These are phyloP conservation scores for Fusarium drepaniforme DNA, from an alignment of 2,329 filamentous ascomycete genomes.

Conservation along the genomic window DNA sequence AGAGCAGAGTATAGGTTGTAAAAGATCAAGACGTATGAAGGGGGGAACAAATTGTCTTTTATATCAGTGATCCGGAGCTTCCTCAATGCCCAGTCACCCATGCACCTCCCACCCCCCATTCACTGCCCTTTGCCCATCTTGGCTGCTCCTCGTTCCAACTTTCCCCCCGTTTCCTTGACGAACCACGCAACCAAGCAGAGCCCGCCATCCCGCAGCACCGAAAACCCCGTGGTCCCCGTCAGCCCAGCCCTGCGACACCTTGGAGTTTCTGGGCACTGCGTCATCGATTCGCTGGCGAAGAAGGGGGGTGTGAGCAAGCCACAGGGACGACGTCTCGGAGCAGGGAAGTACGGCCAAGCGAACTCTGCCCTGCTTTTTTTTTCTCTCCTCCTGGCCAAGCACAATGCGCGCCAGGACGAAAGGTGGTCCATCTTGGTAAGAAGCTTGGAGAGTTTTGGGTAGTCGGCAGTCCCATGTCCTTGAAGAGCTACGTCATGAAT, in stretches of 20 bases:
- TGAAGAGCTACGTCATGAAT: constrained; percentile 35
- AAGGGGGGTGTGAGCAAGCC: constrained; percentile 26
- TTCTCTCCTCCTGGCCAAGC: constrained; percentile 20
- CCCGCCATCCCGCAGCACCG: constrained; percentile 16
- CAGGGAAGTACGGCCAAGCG: constrained; percentile 29
- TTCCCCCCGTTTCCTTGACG: constrained; percentile 21
- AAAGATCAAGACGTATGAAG: neutral
- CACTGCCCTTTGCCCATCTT: constrained; percentile 26
- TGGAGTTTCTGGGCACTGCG: constrained; percentile 43
- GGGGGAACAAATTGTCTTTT: constrained; percentile 41
- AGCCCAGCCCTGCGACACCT: constrained; percentile 37
- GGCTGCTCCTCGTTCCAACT: constrained; percentile 37
- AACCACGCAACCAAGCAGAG: constrained; percentile 25
- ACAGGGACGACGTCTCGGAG: constrained; percentile 28
- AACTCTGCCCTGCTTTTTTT: constrained; percentile 35
- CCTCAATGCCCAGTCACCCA: constrained; percentile 14
- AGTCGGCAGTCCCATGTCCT: constrained; percentile 5
- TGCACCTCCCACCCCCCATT: constrained; percentile 25
- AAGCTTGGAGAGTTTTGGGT: constrained; percentile 15
- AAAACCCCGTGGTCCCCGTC: constrained; percentile 4
- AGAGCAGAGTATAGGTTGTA: constrained; percentile 20
- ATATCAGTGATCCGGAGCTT: constrained; percentile 33
- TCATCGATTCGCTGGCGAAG: constrained; percentile 46
- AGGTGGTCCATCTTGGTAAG: constrained; percentile 1
- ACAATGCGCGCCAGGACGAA: neutral